Evolutionary conservation across 306 rosid species (phyloP).

Genomic region (Citrullus amarus): DNA sequence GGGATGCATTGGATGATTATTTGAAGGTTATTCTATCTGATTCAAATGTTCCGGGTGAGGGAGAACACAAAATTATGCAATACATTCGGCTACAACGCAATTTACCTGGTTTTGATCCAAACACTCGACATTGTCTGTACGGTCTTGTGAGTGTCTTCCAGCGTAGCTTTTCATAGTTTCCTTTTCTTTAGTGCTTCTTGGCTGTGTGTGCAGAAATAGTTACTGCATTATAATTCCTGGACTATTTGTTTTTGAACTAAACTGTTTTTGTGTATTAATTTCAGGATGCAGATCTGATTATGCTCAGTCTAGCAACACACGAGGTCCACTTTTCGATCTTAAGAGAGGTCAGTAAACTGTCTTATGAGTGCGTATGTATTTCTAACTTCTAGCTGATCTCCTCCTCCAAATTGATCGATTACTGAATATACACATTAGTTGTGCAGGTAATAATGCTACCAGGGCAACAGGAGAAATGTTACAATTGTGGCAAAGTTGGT

Average conservation of each 20-base stretch:
- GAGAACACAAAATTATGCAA: conserved; percentile 88
- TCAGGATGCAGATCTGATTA: conserved; percentile 97
- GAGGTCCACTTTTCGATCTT: conserved; percentile 90
- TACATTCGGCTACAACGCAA: conserved; percentile 73
- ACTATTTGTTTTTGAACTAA: not conserved
- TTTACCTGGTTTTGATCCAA: conserved; percentile 77
- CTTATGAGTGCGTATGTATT: not conserved
- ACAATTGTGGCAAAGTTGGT: conserved; percentile 77
- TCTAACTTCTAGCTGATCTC: conserved; percentile 14
- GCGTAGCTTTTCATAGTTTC: not conserved
- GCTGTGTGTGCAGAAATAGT: not conserved
- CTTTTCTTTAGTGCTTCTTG: not conserved
- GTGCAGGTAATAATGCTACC: conserved; percentile 73
- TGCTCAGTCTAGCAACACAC: conserved; percentile 87
- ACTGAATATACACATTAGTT: conserved; percentile 13
- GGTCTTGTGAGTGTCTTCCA: conserved; percentile 62
- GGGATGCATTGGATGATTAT: conserved; percentile 54
- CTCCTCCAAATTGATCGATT: conserved; percentile 20
- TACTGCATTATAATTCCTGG: not conserved
- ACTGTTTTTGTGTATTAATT: not conserved
- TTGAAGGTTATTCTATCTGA: conserved; percentile 98
- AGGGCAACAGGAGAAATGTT: conserved; percentile 91
- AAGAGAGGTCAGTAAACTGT: conserved; percentile 74
- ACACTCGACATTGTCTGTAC: conserved; percentile 77
- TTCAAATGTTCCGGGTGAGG: conserved; percentile 94